These are phyloP conservation scores for Tricladium varicosporioides DNA, from an alignment of 2,329 filamentous ascomycete species.

Conservation along the genomic window DNA sequence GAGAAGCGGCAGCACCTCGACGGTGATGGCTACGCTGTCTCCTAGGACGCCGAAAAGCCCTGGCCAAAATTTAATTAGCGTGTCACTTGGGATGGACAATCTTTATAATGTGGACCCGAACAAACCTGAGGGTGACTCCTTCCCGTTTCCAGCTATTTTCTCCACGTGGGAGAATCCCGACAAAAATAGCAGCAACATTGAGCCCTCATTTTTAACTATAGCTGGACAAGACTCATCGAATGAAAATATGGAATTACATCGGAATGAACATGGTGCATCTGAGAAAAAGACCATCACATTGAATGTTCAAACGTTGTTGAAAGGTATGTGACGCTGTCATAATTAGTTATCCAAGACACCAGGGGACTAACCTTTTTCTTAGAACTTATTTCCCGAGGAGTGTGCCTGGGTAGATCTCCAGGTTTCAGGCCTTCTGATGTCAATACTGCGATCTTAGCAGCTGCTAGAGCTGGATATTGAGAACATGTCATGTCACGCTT, in stretches of 20 bases:
- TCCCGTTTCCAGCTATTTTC: constrained; percentile 19
- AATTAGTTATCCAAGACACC: not conserved
- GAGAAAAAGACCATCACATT: constrained; percentile 29
- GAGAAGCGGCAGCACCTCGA: constrained; percentile 5
- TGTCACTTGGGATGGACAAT: not conserved
- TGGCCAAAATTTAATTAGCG: constrained; percentile 4
- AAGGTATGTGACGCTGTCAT: constrained; percentile 28
- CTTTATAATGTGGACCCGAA: constrained; percentile 12
- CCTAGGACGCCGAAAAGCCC: constrained; percentile 26
- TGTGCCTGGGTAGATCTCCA: constrained; percentile 33
- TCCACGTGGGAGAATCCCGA: constrained; percentile 10
- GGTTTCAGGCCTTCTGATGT: constrained; percentile 34
- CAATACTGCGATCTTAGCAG: constrained; percentile 31
- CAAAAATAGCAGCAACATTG: constrained; percentile 15
- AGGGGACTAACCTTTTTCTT: not conserved
- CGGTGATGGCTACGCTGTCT: constrained; percentile 9
- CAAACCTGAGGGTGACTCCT: constrained; percentile 16
- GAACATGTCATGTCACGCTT: not conserved
- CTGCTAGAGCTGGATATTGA: constrained; percentile 16
- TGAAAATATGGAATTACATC: constrained; percentile 1
- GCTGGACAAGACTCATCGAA: not conserved
- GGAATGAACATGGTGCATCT: not conserved
- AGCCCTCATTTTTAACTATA: constrained; percentile 21
- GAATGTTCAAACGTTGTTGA: constrained; percentile 31
- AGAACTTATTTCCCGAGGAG: constrained; percentile 30